phyloP scores from a whole-genome alignment of 768 basidiomycete species.

The Lactifluus piperatus region DNA sequence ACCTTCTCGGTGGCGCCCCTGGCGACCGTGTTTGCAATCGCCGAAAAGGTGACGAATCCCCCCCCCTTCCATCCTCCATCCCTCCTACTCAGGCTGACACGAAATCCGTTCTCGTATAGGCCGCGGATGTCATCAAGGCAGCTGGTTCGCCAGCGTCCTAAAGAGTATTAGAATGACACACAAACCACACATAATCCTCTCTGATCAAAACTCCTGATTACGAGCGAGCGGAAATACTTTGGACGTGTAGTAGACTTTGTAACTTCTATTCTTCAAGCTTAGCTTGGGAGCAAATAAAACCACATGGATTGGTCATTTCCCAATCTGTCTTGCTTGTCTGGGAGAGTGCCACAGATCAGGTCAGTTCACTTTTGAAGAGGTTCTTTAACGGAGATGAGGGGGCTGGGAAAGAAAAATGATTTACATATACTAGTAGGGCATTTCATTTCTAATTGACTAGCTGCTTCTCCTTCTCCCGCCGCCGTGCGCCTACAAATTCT shows the following conservation, averaged over 20 bases:
- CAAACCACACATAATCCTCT: not conserved
- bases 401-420: no score
- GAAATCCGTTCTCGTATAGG: not conserved
- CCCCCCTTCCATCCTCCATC: not conserved
- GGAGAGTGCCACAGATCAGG: no score
- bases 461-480: no score
- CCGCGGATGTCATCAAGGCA: conserved; percentile 14
- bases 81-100: not conserved
- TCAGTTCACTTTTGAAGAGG: no score
- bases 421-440: no score
- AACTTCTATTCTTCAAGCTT: not conserved
- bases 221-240: not conserved
- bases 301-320: not conserved
- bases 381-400: no score
- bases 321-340: no score
- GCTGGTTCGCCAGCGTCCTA: not conserved
- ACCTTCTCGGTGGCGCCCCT: conserved; percentile 17
- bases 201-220: not conserved
- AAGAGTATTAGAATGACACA: not conserved
- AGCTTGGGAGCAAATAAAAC: not conserved
- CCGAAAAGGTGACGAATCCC: conserved; percentile 10
- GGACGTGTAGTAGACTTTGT: not conserved
- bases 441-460: no score
- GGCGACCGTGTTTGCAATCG: conserved; percentile 18
- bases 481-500: no score